Base-by-base conservation (phyloP, 2,329 filamentous ascomycete species). In the Tolypocladium album region DNA sequence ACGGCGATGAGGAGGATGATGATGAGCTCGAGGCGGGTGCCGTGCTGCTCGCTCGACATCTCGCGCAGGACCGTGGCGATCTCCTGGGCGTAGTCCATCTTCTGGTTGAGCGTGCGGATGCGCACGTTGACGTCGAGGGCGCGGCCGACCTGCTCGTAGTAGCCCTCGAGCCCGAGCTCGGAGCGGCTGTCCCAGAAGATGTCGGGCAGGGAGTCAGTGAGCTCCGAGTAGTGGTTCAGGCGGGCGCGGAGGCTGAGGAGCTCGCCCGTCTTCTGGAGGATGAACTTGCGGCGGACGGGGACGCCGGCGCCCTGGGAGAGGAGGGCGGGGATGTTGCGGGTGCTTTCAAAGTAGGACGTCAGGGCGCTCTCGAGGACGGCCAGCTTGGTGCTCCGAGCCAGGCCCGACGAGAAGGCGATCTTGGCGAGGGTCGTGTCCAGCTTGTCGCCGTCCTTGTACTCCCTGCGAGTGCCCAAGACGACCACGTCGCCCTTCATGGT, bases 41-140 rank as follows among this genome's bases (percentile, higher is more conserved):
- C 89, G 70, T 97, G 92, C 71, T 90, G 91, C 78, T 97, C 92
- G 70, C 89, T 95, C 59, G 95, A 81, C 70, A 92, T 87, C 72
- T 97, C 91, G 61, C 94, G 82, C 62, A 97, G 76, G 20, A 97
- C 92, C 58, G 82, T 90, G 8, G 94, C 92, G 71, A 97, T 97
- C 73, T 97, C 93, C 69, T 94, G 90, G 1, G 93, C 94, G 72
- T 99, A 97, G 69, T 96, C 93, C 84, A 99, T 95, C 77, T 96
- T 96, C 76, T 96, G 90, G 72, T 99, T 99, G 66, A 97, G 76
- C 22, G 90, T 87, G 68, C 89, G 90, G 75, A 97, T 97, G 57
- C 94, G 84, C 34, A 94, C 90, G 40, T 90, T 89, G 31, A 97
- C 92, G 73, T 97, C 94, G 42, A 99, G 81, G 0, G 92, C 91